Conservation (phyloP, 2,329 filamentous ascomycete genomes). For the Alternaria ventricosa region DNA sequence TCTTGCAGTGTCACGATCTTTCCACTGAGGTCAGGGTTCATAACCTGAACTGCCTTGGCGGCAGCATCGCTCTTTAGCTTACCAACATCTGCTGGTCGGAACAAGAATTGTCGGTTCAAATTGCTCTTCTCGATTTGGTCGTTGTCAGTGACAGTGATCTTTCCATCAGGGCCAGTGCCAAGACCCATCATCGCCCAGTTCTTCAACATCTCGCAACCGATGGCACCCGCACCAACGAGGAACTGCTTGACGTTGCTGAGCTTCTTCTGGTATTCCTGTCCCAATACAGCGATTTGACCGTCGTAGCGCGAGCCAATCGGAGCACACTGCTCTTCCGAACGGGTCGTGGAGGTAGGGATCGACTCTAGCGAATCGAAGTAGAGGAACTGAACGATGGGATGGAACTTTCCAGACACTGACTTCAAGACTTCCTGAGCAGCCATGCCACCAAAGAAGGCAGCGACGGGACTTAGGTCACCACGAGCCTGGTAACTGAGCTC, state of each 20-base stretch:
- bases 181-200: slow-evolving; percentile 99
- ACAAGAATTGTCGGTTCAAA: slow-evolving; percentile 94
- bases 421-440: slow-evolving; percentile 95
- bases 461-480: slow-evolving; percentile 90
- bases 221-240: slow-evolving; percentile 93
- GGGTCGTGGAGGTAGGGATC: slow-evolving; percentile 74
- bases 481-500: slow-evolving; percentile 94
- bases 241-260: slow-evolving; percentile 90
- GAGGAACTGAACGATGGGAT: slow-evolving; percentile 92
- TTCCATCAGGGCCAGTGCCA: slow-evolving; percentile 83
- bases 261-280: slow-evolving; percentile 92
- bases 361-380: slow-evolving; percentile 99
- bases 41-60: slow-evolving; percentile 83
- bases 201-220: slow-evolving; percentile 99
- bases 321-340: slow-evolving; percentile 87
- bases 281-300: slow-evolving; percentile 96
- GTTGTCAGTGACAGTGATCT: slow-evolving; percentile 94
- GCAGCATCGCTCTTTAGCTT: slow-evolving; percentile 97
- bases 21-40: slow-evolving; percentile 91
- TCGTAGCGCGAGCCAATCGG: slow-evolving; percentile 88
- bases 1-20: slow-evolving; percentile 89
- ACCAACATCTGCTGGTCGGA: slow-evolving; percentile 91
- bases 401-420: slow-evolving; percentile 96
- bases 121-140: slow-evolving; percentile 99
- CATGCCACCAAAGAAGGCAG: slow-evolving; percentile 92